Percentiles rank a stretch among this genome's conserved stretches.
These are phyloP conservation scores for Clitopilus passeckerianus DNA, from an alignment of 768 basidiomycete species.

Conservation along the genomic window DNA sequence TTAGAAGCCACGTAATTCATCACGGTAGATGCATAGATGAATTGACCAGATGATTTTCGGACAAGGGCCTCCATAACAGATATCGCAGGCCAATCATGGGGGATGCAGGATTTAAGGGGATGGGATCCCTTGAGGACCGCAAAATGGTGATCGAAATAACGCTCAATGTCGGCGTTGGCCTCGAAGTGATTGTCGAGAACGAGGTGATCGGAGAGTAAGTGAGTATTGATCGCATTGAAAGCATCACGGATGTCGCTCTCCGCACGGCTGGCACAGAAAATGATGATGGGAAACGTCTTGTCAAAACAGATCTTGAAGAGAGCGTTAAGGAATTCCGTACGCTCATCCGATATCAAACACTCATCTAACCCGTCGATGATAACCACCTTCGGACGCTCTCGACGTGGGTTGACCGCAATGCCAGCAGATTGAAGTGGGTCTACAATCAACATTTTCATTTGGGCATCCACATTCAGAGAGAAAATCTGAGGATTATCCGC, in stretches of 20 bases:
- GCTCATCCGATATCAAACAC: neutral
- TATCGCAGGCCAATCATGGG: neutral
- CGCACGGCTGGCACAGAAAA: neutral
- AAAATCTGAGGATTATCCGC: neutral
- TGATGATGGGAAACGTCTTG: neutral
- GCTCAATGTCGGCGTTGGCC: neutral
- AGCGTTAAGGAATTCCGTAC: neutral
- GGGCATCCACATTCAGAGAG: neutral
- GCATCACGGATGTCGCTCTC: neutral
- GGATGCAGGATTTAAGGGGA: neutral
- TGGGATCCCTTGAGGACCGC: neutral
- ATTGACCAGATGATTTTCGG: conserved; percentile 2
- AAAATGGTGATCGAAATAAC: neutral
- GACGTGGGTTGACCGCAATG: neutral
- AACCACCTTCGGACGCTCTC: neutral
- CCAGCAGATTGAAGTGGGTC: neutral
- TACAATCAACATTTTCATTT: neutral
- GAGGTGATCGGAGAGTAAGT: neutral
- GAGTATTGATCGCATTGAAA: neutral
- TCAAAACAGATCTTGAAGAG: conserved; percentile 1
- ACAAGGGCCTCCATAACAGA: neutral
- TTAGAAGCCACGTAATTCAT: neutral
- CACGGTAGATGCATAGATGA: conserved; percentile 2
- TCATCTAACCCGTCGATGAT: conserved; percentile 7
- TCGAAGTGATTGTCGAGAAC: neutral